Base-by-base conservation (phyloP, 2,329 filamentous ascomycete species). In the Aureobasidium subglaciale region DNA sequence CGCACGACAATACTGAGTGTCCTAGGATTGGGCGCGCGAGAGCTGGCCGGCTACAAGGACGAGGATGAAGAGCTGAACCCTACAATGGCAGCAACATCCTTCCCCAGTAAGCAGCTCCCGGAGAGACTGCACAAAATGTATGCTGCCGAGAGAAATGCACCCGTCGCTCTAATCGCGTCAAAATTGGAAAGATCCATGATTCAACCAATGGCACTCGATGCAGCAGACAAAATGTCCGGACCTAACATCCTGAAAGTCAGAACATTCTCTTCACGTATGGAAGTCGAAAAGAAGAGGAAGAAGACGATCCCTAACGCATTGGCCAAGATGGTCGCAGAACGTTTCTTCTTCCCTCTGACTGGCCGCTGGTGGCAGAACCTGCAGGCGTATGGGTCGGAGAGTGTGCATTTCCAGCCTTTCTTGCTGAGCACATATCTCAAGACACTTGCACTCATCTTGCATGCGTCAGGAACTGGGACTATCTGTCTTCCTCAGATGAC, bases 171-270 rank as follows among this genome's bases (percentile, higher is more conserved):
- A 8, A 83, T 96, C 42, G 80, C 87, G 0, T 78, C 79, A 56
- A 78, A 78, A 9, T 76, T 96, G 45, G 84, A 87, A 4, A 80
- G 84, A 24, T 76, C 78, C 0, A 88, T 96, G 64, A 83, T 97
- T 18, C 83, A 85, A 15, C 93, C 93, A 0, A 74, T 97, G 25
- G 90, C 92, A 1, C 85, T 88, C 34, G 77, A 83, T 57, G 89
- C 91, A 2, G 91, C 90, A 37, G 90, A 96, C 66, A 78, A 85
- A 20, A 77, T 84, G 6, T 86, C 86, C 0, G 90, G 92, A 0
- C 91, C 93, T 0, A 84, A 90, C 61, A 81, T 86, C 5, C 81
- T 99, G 42, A 97, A 97, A 73, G 81, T 97, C 20, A 84, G 89
- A 25, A 95, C 86, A 2, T 96, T 97, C 71, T 92, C 86, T 10